Conservation (phyloP, 2,329 filamentous ascomycete genomes). For the Aspergillus costaricaensis region DNA sequence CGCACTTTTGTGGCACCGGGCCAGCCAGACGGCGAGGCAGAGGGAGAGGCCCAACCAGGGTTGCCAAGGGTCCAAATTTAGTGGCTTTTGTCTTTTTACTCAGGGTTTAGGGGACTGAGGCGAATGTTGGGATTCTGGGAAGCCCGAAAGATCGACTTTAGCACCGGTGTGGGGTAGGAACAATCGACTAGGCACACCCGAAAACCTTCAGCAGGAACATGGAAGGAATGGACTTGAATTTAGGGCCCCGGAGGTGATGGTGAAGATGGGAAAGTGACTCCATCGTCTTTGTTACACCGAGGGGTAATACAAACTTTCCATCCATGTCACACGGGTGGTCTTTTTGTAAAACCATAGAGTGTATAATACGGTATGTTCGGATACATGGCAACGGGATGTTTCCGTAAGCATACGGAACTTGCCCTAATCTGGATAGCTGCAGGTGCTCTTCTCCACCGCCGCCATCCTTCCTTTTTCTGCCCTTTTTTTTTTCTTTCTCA, state of each 20-base stretch:
- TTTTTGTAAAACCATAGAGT: neutral
- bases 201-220: too few species aligned
- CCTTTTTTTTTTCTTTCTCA: neutral
- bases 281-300: neutral
- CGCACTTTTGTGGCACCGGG: neutral
- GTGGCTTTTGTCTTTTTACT: neutral
- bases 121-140: neutral
- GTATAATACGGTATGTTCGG: neutral
- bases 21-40: neutral
- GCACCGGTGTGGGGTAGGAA: conserved; percentile 1
- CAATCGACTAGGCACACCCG: neutral
- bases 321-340: neutral
- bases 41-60: neutral
- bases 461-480: neutral
- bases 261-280: neutral
- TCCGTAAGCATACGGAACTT: neutral
- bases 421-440: neutral
- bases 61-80: neutral
- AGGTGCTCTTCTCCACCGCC: conserved; percentile 2
- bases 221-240: neutral
- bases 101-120: neutral
- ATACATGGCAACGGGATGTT: neutral
- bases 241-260: neutral
- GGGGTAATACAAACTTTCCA: neutral
- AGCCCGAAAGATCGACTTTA: neutral